A percentile compares a stretch with the other conserved stretches of the same genome.
Conservation (phyloP, 169 alveolate species). For the Plasmodium vivax region DNA sequence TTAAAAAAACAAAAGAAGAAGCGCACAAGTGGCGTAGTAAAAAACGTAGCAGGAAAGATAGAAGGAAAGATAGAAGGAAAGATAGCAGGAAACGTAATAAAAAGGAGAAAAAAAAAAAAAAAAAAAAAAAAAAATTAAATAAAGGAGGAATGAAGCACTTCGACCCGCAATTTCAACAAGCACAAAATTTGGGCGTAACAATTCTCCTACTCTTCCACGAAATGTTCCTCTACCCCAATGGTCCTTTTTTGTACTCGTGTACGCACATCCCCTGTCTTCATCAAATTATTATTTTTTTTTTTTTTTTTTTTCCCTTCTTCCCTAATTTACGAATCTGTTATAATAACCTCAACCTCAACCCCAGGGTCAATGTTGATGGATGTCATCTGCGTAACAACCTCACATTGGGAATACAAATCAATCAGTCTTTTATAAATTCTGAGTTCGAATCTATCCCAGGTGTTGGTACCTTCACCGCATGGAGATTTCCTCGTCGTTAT, state of each 20-base stretch:
- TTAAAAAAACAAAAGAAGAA: neutral
- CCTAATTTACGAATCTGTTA: conserved; percentile 78
- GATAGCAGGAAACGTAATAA: neutral
- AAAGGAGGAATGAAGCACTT: neutral
- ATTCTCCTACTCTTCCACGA: neutral
- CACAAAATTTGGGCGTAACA: neutral
- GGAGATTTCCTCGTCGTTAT: conserved; percentile 97
- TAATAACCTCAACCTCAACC: conserved; percentile 97
- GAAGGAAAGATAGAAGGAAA: neutral
- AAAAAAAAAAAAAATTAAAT: neutral
- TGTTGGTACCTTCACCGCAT: conserved; percentile 98
- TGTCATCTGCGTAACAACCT: conserved; percentile 96
- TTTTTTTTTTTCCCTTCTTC: neutral
- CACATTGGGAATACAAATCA: conserved; percentile 96
- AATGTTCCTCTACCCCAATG: neutral
- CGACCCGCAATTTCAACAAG: neutral
- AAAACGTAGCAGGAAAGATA: neutral
- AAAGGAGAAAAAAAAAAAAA: neutral
- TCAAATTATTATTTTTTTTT: neutral
- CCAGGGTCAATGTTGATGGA: conserved; percentile 97
- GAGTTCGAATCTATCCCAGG: conserved; percentile 98
- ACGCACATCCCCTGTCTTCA: neutral
- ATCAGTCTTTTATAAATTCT: conserved; percentile 98
- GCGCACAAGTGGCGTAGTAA: neutral
- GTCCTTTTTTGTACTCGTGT: neutral